Evolutionary conservation across 164 flowering plant species (phyloP), one percentile per base, ranked within the genome.

Genomic region (Piper longum): DNA sequence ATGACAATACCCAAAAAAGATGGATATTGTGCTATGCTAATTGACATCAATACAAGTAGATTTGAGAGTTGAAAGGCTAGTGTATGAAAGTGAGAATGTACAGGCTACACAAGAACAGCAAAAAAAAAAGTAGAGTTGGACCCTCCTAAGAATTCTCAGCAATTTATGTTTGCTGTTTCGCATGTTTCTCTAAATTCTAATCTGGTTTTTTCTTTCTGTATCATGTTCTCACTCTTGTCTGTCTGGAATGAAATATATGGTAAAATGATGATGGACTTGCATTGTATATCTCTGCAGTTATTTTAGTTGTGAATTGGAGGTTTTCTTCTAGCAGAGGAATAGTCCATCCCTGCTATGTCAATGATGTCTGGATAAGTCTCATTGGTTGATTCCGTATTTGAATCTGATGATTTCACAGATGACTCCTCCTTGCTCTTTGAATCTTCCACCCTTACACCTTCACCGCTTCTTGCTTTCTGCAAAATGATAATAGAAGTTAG

Each of bases 301-400:
- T 67, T 12, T 76, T 66, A 87, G 72, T 90, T 90, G 76, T 87
- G 91, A 61, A 87, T 82, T 11, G 97, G 91, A 70, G 90, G 79
- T 70, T 85, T 85, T 78, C 85, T 82, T 71, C 61, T 83, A 17
- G 91, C 90, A 36, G 87, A 81, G 66, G 95, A 75, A 66, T 89
- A 89, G 69, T 89, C 95, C 89, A 89, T 87, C 59, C 74, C 87
- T 42, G 85, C 80, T 58, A 87, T 66, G 74, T 82, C 96, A 57
- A 78, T 61, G 41, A 73, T 44, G 56, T 83, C 91, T 14, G 77
- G 81, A 66, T 81, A 75, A 42, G 72, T 67, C 19, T 74, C 42
- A 48, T 43, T 59, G 5, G 43, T 65, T 43, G 61, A 26, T 39
- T 57, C 40, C 43, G 13, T 16, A 19, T 57, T 51, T 51, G 62